Conservation (phyloP, 1,139 yeast genomes). For the Kodamaea fungicola region DNA sequence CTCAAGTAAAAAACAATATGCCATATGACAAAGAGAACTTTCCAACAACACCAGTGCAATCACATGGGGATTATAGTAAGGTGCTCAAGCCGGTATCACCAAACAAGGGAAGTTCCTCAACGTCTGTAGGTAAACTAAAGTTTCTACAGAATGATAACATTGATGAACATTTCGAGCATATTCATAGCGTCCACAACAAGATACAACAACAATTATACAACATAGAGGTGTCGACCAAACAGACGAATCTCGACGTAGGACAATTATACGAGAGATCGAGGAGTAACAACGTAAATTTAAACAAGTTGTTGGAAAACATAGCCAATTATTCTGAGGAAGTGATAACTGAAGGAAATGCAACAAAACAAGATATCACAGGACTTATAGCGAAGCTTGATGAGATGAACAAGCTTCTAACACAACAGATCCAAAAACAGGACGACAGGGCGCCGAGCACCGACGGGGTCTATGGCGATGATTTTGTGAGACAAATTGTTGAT, state of each 20-base stretch:
- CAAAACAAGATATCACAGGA: slow-evolving; percentile 28
- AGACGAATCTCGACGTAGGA: slow-evolving; percentile 32
- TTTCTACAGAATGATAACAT: slow-evolving; percentile 29
- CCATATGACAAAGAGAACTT: slow-evolving; percentile 9
- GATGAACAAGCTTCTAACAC: slow-evolving; percentile 3
- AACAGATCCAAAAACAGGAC: background rate
- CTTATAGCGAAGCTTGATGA: slow-evolving; percentile 18
- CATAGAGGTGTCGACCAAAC: slow-evolving; percentile 34
- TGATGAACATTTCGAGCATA: slow-evolving; percentile 29
- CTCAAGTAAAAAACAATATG: slow-evolving; percentile 4
- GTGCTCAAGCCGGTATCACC: slow-evolving; percentile 28
- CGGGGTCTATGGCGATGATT: background rate
- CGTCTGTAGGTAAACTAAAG: slow-evolving; percentile 21
- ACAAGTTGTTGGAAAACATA: slow-evolving; percentile 30
- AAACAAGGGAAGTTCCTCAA: slow-evolving; percentile 14
- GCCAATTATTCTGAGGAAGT: slow-evolving; percentile 34
- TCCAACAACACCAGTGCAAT: slow-evolving; percentile 5
- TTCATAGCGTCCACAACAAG: slow-evolving; percentile 25
- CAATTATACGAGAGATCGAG: slow-evolving; percentile 41
- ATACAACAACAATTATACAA: slow-evolving; percentile 29
- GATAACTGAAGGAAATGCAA: slow-evolving; percentile 36
- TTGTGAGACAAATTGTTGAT: slow-evolving; percentile 18
- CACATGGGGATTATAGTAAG: slow-evolving; percentile 6
- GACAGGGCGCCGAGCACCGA: background rate
- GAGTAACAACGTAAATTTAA: slow-evolving; percentile 39